phyloP scores from a whole-genome alignment of 2,329 filamentous ascomycete species.

The Fusarium annulatum region DNA sequence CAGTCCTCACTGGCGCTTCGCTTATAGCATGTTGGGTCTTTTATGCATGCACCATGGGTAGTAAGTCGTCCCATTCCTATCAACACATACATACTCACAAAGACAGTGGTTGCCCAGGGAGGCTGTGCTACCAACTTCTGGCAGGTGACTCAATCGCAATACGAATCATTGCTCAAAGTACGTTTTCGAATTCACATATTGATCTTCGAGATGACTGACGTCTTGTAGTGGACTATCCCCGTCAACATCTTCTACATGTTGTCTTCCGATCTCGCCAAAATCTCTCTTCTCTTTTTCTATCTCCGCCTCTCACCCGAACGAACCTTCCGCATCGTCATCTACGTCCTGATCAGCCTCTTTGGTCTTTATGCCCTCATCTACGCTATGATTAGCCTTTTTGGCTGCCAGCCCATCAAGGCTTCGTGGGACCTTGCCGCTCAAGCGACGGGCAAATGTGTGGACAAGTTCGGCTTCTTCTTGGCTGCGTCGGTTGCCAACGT shows the following conservation, averaged over 20 bases:
- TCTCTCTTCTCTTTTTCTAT: conserved; percentile 40
- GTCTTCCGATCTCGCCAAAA: conserved; percentile 39
- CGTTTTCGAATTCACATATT: accelerated
- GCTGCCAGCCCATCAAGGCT: conserved; percentile 36
- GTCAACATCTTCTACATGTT: conserved; percentile 44
- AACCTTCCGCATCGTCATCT: conserved; percentile 27
- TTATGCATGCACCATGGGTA: conserved; percentile 41
- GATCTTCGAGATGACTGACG: not conserved
- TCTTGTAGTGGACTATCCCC: conserved; percentile 33
- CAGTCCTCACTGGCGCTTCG: conserved; percentile 34
- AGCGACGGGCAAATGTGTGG: conserved; percentile 35
- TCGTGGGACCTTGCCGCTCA: conserved; percentile 39
- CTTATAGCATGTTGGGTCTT: conserved; percentile 38
- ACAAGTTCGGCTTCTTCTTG: conserved; percentile 41
- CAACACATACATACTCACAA: not conserved
- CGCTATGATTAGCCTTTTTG: conserved; percentile 39
- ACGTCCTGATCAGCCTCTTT: conserved; percentile 17
- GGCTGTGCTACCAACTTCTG: conserved; percentile 37
- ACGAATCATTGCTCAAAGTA: conserved; percentile 33
- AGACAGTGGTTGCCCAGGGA: conserved; percentile 28
- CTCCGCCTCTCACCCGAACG: conserved; percentile 36
- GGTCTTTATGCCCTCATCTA: conserved; percentile 34
- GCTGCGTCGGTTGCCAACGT: conserved; percentile 40
- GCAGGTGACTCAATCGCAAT: conserved; percentile 27
- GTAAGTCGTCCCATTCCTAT: not conserved